phyloP scores from a whole-genome alignment of 208 protist genomes.

The Leishmania aethiopica region DNA sequence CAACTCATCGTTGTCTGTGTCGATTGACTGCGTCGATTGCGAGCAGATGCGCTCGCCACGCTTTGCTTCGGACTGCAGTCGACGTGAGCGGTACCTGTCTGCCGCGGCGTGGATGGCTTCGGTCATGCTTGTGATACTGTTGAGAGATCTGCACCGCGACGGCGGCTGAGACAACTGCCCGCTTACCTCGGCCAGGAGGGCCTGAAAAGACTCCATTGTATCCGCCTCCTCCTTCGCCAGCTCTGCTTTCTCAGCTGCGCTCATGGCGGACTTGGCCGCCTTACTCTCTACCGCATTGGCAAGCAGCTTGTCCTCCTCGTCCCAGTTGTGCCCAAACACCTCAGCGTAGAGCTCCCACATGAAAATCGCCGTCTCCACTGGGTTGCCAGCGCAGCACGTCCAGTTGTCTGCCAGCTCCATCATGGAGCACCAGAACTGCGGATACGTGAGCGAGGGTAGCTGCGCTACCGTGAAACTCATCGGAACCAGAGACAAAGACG shows the following conservation, averaged over 20 bases:
- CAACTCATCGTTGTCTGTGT: slow-evolving; percentile 3
- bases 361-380: slow-evolving; percentile 69
- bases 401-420: slow-evolving; percentile 89
- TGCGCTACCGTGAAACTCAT: slow-evolving; percentile 29
- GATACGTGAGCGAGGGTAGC: slow-evolving; percentile 74
- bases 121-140: not conserved
- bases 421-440: slow-evolving; percentile 88
- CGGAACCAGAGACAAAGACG: slow-evolving; percentile 9
- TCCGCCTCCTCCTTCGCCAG: slow-evolving; percentile 35
- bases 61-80: slow-evolving; percentile 1
- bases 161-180: slow-evolving; percentile 7
- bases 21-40: not conserved
- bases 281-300: slow-evolving; percentile 38
- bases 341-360: slow-evolving; percentile 84
- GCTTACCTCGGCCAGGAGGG: slow-evolving; percentile 44
- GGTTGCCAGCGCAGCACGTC: slow-evolving; percentile 71
- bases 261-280: slow-evolving; percentile 16
- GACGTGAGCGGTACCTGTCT: not conserved
- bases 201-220: slow-evolving; percentile 44
- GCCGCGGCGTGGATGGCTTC: not conserved
- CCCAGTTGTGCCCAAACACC: slow-evolving; percentile 82
- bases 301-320: slow-evolving; percentile 62
- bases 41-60: not conserved
- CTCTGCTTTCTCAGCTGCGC: slow-evolving; percentile 16
- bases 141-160: slow-evolving; percentile 10